phyloP scores from a whole-genome alignment of 257 asterid genomes.

The Jasminum sambac region DNA sequence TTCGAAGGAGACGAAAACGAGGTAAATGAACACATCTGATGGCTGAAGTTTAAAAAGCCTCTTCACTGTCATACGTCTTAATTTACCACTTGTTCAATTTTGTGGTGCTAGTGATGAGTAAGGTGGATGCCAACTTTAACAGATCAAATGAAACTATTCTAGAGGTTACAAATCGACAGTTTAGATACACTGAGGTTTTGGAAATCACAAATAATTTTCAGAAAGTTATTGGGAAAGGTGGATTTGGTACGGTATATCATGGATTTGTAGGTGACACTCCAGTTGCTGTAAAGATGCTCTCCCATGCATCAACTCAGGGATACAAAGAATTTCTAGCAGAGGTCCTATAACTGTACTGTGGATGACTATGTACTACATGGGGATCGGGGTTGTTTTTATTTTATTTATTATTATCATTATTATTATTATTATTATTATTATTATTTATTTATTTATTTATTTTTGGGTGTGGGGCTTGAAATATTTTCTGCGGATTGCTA shows the following conservation, averaged over 20 bases:
- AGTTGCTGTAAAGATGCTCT: conserved; percentile 53
- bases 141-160: conserved; percentile 2
- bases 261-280: conserved; percentile 27
- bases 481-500: not conserved
- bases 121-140: not conserved
- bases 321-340: conserved; percentile 33
- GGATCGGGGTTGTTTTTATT: too few species aligned
- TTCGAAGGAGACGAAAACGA: not conserved
- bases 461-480: too few species aligned
- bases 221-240: conserved; percentile 44
- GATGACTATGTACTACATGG: too few species aligned
- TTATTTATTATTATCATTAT: too few species aligned
- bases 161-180: conserved; percentile 20
- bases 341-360: conserved; percentile 24
- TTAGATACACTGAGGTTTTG: conserved; percentile 29
- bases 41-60: not conserved
- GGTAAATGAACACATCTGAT: not conserved
- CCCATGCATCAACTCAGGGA: conserved; percentile 26
- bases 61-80: not conserved
- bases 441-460: too few species aligned
- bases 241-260: conserved; percentile 47
- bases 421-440: too few species aligned
- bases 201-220: not conserved
- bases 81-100: not conserved
- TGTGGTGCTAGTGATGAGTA: not conserved